Conservation (phyloP, 2,329 filamentous ascomycete species). For the Aspergillus versicolor region DNA sequence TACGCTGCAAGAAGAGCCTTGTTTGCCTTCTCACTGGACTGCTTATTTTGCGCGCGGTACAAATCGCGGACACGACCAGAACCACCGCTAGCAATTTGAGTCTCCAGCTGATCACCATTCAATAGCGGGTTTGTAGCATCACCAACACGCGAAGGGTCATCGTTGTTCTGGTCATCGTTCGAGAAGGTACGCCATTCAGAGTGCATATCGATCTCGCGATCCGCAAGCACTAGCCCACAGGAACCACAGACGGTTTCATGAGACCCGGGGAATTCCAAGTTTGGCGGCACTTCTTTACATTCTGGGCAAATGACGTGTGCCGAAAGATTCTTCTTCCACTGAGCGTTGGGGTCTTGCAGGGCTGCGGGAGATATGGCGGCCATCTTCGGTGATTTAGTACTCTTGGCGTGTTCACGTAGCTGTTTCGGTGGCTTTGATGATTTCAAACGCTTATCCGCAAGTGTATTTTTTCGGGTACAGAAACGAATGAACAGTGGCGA, state of each 20-base stretch:
- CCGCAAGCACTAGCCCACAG: conserved; percentile 86
- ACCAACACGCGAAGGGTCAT: conserved; percentile 97
- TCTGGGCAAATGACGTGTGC: conserved; percentile 83
- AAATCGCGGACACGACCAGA: conserved; percentile 70
- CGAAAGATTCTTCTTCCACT: conserved; percentile 82
- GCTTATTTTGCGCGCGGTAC: conserved; percentile 79
- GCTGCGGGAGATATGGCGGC: conserved; percentile 36
- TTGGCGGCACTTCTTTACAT: conserved; percentile 88
- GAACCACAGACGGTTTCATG: conserved; percentile 89
- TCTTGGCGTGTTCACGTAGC: conserved; percentile 36
- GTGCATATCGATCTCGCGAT: conserved; percentile 89
- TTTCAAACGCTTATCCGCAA: conserved; percentile 43
- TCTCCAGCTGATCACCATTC: conserved; percentile 86
- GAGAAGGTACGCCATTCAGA: conserved; percentile 99
- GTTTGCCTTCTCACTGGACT: conserved; percentile 76
- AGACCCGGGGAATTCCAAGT: conserved; percentile 88
- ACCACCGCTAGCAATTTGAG: conserved; percentile 80
- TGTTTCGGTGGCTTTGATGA: conserved; percentile 48
- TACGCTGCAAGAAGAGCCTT: conserved; percentile 78
- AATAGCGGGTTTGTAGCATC: conserved; percentile 87
- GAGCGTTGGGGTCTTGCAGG: conserved; percentile 35
- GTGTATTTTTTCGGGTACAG: conserved; percentile 49
- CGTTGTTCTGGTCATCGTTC: conserved; percentile 94
- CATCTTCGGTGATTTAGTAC: conserved; percentile 34
- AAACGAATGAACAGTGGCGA: conserved; percentile 67